A percentile compares a stretch with the other conserved stretches of the same genome.
phyloP scores from a whole-genome alignment of 2,329 filamentous ascomycete species.

The Colletotrichum lupini region DNA sequence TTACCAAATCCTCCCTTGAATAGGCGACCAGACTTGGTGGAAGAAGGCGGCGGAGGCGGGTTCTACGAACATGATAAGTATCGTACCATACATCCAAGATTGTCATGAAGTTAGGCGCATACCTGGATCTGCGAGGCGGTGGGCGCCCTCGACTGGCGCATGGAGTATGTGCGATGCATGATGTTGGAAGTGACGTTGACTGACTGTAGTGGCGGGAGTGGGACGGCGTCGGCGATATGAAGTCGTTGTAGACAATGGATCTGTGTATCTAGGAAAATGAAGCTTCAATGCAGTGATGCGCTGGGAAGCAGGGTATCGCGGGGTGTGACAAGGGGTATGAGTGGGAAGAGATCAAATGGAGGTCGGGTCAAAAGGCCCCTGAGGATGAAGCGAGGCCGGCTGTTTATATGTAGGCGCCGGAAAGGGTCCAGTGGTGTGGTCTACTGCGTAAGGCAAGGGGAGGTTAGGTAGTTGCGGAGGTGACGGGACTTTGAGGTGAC shows the following conservation, averaged over 20 bases:
- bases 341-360: slow-evolving; percentile 15
- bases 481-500: slow-evolving; percentile 21
- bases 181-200: slow-evolving; percentile 39
- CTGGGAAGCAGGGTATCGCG: slow-evolving; percentile 16
- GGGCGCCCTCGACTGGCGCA: slow-evolving; percentile 96
- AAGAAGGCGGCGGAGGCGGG: slow-evolving; percentile 90
- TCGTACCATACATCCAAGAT: slow-evolving; percentile 15
- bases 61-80: slow-evolving; percentile 68
- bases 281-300: background rate
- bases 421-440: slow-evolving; percentile 10
- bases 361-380: background rate
- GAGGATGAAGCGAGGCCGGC: slow-evolving; percentile 23
- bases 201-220: background rate
- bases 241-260: background rate
- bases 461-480: slow-evolving; percentile 31
- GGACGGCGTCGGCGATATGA: background rate
- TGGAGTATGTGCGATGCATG: slow-evolving; percentile 99
- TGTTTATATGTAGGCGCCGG: slow-evolving; percentile 31
- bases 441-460: background rate
- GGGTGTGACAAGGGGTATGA: slow-evolving; percentile 26
- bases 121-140: slow-evolving; percentile 84
- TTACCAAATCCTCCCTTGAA: slow-evolving; percentile 88
- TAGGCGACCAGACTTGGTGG: slow-evolving; percentile 89
- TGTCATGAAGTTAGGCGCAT: slow-evolving; percentile 36
- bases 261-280: background rate